A percentile compares a stretch with the other conserved stretches of the same genome.
These are phyloP conservation scores for Bonnemaisonia californica DNA, from an alignment of 31 red algal genomes.

Conservation along the genomic window DNA sequence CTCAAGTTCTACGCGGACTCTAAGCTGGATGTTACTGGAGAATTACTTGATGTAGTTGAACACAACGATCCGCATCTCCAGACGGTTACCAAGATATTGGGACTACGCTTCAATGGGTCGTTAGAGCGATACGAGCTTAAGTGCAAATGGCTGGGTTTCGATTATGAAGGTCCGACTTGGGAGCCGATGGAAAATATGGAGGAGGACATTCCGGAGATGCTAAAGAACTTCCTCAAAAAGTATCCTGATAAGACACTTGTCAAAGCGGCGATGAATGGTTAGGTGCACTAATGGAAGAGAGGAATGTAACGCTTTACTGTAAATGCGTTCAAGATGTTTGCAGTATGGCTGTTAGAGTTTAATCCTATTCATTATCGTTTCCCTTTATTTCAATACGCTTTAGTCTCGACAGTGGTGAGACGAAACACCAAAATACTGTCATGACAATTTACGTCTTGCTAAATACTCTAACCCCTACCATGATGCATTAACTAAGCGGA, in stretches of 20 bases:
- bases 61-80: constrained; percentile 17
- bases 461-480: too few species aligned
- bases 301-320: too few species aligned
- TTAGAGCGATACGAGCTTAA: not conserved
- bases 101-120: not conserved
- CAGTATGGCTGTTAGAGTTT: too few species aligned
- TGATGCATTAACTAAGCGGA: too few species aligned
- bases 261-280: not conserved
- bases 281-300: too few species aligned
- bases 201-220: constrained; percentile 20
- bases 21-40: constrained; percentile 1
- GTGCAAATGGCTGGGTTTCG: constrained; percentile 35
- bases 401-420: too few species aligned
- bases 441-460: too few species aligned
- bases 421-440: too few species aligned
- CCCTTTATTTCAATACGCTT: too few species aligned
- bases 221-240: constrained; percentile 4
- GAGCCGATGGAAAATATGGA: constrained; percentile 3
- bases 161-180: constrained; percentile 31
- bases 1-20: constrained; percentile 35
- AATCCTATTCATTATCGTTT: too few species aligned
- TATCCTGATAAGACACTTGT: constrained; percentile 8
- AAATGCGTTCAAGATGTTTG: too few species aligned
- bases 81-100: not conserved
- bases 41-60: constrained; percentile 4